Evolutionary conservation across 805 yeast species (phyloP), one percentile per base, ranked within the genome.

Genomic region (Lipomyces mesembrius): DNA sequence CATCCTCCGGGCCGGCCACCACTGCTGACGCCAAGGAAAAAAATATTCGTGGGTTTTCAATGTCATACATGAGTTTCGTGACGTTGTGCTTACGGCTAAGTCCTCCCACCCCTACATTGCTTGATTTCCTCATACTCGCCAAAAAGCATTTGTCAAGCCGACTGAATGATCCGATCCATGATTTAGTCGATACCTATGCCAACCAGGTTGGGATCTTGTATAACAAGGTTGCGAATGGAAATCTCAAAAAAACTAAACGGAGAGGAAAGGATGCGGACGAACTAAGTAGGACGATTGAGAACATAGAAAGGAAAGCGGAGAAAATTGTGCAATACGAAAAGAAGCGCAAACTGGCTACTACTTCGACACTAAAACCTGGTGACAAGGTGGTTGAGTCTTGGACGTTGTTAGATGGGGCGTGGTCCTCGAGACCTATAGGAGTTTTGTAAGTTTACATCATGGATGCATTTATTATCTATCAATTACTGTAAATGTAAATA

Each of bases 351-450:
- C 2, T 8, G 25, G 34, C 49, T 34, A 20, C 14, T 3, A 4
- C 25, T 22, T n/a, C 5, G n/a, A 25, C 55, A 52, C 46, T 27
- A 14, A 11, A 57, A 27, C 27, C n/a, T 12, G 56, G 1, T 17
- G 61, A 43, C 8, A 27, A 20, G 17, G 22, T 12, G 14, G 55
- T 39, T 17, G 7, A 7, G 11, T 51, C 34, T 27, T 58, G 35
- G 56, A 57, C 60, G 27, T 29, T 39, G 20, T 56, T 17, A 37
- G 22, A 25, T 12, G 63, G 67, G n/a, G 17, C n/a, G 12, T 64
- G 67, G 67, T 37, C 39, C 17, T 56, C 64, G 32, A 34, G 58
- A 20, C 67, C 67, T 9, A 27, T 64, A 7, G 67, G 67, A 8
- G 67, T 60, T 4, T 49, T 63, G 35, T 63, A 52, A 37, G 11